Conservation (phyloP, 1,284 basidiomycete genomes). For the Taiwanofungus camphoratus region DNA sequence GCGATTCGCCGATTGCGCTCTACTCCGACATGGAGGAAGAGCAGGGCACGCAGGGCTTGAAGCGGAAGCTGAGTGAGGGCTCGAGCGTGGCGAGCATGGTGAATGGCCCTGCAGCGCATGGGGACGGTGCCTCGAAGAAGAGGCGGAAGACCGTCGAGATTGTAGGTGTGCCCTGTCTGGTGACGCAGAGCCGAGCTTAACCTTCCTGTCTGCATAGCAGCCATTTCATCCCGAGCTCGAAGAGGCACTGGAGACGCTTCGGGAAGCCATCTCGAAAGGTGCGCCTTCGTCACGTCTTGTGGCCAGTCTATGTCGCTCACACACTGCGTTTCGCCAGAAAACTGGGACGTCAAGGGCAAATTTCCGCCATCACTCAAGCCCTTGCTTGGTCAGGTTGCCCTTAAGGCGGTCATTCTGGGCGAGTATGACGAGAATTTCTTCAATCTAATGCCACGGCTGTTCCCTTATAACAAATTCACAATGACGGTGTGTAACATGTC, state of each 20-base stretch:
- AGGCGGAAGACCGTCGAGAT: conserved; percentile 59
- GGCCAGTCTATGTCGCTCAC: not conserved
- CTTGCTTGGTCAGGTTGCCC: conserved; percentile 62
- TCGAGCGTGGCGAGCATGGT: conserved; percentile 7
- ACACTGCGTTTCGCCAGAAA: conserved; percentile 34
- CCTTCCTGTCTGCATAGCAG: conserved; percentile 31
- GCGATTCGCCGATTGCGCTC: conserved; percentile 51
- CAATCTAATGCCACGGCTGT: conserved; percentile 78
- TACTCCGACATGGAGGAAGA: conserved; percentile 34
- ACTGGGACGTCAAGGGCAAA: conserved; percentile 76
- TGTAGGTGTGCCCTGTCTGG: conserved; percentile 30
- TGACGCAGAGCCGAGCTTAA: conserved; percentile 4
- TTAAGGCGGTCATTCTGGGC: conserved; percentile 75
- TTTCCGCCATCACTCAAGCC: conserved; percentile 84
- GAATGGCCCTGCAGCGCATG: conserved; percentile 7
- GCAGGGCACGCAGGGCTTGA: conserved; percentile 16
- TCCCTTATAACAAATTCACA: conserved; percentile 91
- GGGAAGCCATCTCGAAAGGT: conserved; percentile 57
- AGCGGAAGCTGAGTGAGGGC: conserved; percentile 25
- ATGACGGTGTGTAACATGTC: conserved; percentile 54
- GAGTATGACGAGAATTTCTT: conserved; percentile 93
- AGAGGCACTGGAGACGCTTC: conserved; percentile 55
- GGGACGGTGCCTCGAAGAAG: conserved; percentile 42
- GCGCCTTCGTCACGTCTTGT: conserved; percentile 11
- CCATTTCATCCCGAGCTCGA: conserved; percentile 68